These are phyloP conservation scores for Coleophoma crateriformis DNA, from an alignment of 2,329 filamentous ascomycete genomes.

Conservation along the genomic window DNA sequence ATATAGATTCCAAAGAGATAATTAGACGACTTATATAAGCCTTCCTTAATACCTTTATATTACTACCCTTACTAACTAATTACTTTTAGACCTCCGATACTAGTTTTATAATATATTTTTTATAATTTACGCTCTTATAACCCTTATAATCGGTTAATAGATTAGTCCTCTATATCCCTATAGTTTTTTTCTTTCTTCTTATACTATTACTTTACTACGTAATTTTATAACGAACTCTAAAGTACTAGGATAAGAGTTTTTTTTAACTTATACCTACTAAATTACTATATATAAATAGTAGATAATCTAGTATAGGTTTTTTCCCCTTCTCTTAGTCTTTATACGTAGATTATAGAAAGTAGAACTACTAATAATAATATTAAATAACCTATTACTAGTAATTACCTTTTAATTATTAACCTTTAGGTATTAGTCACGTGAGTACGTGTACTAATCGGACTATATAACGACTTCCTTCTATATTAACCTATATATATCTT, in stretches of 20 bases:
- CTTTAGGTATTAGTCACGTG: background rate
- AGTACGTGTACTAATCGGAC: background rate
- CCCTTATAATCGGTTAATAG: no score
- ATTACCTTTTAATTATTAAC: no score
- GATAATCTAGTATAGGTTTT: background rate
- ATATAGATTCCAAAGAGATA: no score
- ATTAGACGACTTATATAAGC: no score
- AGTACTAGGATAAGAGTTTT: background rate
- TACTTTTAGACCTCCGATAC: background rate
- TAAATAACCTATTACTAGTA: no score
- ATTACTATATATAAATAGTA: background rate
- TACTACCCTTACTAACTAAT: no score
- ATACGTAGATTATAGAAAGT: background rate
- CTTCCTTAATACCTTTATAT: no score
- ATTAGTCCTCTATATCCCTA: background rate
- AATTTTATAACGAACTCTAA: background rate
- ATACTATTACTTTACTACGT: background rate
- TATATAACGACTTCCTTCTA: background rate
- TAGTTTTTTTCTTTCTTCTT: background rate
- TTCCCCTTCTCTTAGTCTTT: background rate
- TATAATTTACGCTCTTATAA: background rate
- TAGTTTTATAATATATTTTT: background rate
- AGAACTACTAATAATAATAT: background rate
- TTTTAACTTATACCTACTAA: background rate
- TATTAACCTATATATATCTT: background rate